Conservation (phyloP, 192 early-diverging fungal genomes). For the Linnemannia schmuckeri region DNA sequence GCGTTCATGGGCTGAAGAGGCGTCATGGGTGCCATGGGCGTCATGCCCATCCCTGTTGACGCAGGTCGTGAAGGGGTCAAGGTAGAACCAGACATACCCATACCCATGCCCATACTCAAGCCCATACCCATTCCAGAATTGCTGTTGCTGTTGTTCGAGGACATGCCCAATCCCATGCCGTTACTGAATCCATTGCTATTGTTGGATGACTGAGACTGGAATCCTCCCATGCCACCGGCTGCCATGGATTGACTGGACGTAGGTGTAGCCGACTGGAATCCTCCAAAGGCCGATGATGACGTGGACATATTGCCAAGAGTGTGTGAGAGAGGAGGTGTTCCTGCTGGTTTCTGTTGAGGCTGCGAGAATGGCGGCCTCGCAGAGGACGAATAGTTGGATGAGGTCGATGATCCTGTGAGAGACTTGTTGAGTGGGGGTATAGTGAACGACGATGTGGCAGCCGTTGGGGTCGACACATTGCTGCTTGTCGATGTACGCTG, state of each 20-base stretch:
- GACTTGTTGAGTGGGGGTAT: conserved; percentile 54
- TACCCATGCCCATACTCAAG: conserved; percentile 8
- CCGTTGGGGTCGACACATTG: conserved; percentile 18
- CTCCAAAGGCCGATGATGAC: conserved; percentile 44
- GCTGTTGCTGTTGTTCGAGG: background rate
- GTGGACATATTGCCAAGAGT: conserved; percentile 52
- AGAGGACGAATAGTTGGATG: conserved; percentile 11
- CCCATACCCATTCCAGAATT: conserved; percentile 12
- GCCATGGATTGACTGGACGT: conserved; percentile 33
- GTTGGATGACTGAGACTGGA: conserved; percentile 20
- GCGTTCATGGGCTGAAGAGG: conserved; percentile 44
- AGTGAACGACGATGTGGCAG: conserved; percentile 36
- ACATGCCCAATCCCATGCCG: conserved; percentile 34
- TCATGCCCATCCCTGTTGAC: conserved; percentile 30
- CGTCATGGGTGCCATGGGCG: conserved; percentile 33
- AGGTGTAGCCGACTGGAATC: conserved; percentile 41
- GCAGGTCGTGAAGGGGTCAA: conserved; percentile 27
- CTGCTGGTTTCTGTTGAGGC: conserved; percentile 54
- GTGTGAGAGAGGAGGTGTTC: conserved; percentile 43
- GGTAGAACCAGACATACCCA: conserved; percentile 19
- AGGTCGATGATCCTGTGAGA: conserved; percentile 8
- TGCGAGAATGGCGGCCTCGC: conserved; percentile 42
- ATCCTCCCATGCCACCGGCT: conserved; percentile 34
- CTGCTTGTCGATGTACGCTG: background rate
- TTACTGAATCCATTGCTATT: conserved; percentile 15